Conservation (phyloP, 306 rosid genomes). For the Prunus dulcis region DNA sequence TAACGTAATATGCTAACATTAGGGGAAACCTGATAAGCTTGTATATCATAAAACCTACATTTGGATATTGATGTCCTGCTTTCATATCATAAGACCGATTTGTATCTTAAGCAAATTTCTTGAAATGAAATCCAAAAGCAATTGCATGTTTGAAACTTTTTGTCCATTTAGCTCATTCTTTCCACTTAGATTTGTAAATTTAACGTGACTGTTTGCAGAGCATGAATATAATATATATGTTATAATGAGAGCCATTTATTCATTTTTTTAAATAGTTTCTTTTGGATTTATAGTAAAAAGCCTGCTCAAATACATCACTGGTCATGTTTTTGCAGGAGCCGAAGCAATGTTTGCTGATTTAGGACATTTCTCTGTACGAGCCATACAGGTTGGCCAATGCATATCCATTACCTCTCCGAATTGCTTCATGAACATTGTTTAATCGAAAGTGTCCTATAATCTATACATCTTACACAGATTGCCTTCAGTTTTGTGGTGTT, state of each 20-base stretch:
- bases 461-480: slow-evolving; percentile 46
- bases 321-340: slow-evolving; percentile 60
- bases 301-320: background rate
- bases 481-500: slow-evolving; percentile 86
- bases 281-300: background rate
- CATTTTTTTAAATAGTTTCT: background rate
- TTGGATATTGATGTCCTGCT: no score
- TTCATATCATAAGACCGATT: no score
- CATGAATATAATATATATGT: background rate
- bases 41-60: no score
- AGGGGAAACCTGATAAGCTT: no score
- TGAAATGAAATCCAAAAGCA: background rate
- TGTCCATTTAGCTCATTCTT: background rate
- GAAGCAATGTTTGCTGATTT: slow-evolving; percentile 99
- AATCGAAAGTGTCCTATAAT: background rate
- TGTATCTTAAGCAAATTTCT: no score
- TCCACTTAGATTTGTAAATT: no score
- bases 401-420: slow-evolving; percentile 19
- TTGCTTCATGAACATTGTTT: slow-evolving; percentile 10
- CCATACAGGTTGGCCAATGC: slow-evolving; percentile 67
- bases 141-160: background rate
- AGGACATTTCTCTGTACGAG: slow-evolving; percentile 81
- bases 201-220: no score
- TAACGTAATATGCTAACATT: background rate
- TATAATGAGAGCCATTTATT: background rate